Base-by-base conservation (phyloP, 805 yeast species). In the Hyphopichia homilentoma region DNA sequence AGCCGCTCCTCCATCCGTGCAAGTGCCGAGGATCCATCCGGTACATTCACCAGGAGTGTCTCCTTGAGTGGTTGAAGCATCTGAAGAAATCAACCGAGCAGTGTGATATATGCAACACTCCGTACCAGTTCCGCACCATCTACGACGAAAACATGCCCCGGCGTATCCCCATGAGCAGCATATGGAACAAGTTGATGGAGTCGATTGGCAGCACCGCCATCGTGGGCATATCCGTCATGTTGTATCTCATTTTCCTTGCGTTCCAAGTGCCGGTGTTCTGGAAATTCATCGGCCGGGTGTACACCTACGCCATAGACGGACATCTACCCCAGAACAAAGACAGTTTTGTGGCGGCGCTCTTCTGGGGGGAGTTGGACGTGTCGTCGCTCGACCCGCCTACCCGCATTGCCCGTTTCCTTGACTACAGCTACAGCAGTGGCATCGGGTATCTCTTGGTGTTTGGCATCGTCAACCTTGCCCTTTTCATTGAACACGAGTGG, bases 21-120 rank as follows among this genome's bases (percentile, higher is more conserved):
- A 81, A 77, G 49, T 93, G 98, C 60, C 71, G 87, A 33, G 99
- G 99, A 2, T 83, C 95, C 9, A 94, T 93, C 54, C 83, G 82
- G 53, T 89, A 80, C 49, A 85, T 93, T 33, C 99, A 93, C 56
- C 95, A 90, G 56, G 94, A 83, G 35, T 93, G 99, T 41, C 60
- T 90, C 28, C 63, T 79, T 47, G 93, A 86, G 49, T 90, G 98
- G 98, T 72, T 93, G 25, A 68, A 71, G 31, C 88, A 78, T 51
- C 68, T 84, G 13, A 67, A 73, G 32, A 77, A 79, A 38, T 70
- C 71, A 21, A 68, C 80, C 8, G 56, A 57, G 35, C 68, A 74
- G 23, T 93, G 97, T 70, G 97, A 90, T 54, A 84, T 93, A 25
- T 93, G 97, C 56, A 82, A 87, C 47, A 67, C 83, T 21, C 75